Base-by-base conservation (phyloP, 2,329 filamentous ascomycete species). In the Phialophora verrucosa region DNA sequence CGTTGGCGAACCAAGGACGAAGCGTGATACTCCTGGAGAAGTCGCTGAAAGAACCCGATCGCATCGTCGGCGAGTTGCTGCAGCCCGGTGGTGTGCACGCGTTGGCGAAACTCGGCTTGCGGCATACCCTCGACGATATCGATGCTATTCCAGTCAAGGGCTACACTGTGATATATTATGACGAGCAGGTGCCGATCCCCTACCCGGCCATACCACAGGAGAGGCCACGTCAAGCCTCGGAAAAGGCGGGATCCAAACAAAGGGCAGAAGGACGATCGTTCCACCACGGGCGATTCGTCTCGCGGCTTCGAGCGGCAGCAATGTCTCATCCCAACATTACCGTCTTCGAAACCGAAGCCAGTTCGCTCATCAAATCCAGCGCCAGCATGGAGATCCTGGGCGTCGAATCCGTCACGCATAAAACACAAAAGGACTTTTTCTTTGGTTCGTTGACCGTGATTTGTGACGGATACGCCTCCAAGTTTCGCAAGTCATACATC, bases 221-320 rank as follows among this genome's bases (percentile, higher is more conserved):
- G 29, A 42, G 59, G 64, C 61, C 64, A 32, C 66, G 65, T 50
- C 54, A 69, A 60, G 63, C 67, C 35, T 44, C 60, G 38, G 61
- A 65, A 53, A 65, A 62, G 29, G 47, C 62, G 64, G 56, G 59
- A 68, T 42, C 70, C 70, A 74, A 76, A 66, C 83, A 82, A 71
- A 80, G 83, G 69, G 89, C 91, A 1, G 85, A 92, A 75, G 95
- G 95, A 47, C 84, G 90, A 69, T 87, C 87, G 55, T 99, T 99
- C 78, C 95, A 99, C 82, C 95, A 99, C 80, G 95, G 95, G 55
- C 88, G 92, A 72, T 97, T 99, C 80, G 92, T 99, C 74, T 87
- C 85, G 79, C 89, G 91, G 76, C 82, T 99, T 71, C 88, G 95
- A 66, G 84, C 85, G 73, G 90, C 91, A 29, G 95, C 93, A 64